These are phyloP conservation scores for Hibiscus syriacus DNA, from an alignment of 345 rosid genomes.

Conservation along the genomic window DNA sequence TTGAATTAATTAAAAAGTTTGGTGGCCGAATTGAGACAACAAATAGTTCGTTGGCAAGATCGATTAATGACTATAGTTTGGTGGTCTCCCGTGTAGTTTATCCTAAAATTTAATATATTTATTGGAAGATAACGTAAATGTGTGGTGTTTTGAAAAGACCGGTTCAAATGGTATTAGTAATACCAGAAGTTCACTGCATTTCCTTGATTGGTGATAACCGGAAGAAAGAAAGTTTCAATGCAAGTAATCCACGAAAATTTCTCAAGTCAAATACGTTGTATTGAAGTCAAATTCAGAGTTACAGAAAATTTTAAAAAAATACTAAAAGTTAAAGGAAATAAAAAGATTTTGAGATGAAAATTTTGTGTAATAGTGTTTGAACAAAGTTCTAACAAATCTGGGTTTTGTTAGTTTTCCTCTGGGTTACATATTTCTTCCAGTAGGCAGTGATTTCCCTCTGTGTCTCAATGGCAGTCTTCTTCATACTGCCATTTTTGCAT, in stretches of 20 bases:
- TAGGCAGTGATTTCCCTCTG: slow-evolving; percentile 56
- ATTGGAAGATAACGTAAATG: background rate
- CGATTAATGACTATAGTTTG: no score
- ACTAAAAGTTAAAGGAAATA: background rate
- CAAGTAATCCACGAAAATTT: background rate
- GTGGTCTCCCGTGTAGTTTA: no score
- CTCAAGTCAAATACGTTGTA: background rate
- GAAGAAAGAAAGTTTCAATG: background rate
- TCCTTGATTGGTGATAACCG: background rate
- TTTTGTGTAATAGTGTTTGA: background rate
- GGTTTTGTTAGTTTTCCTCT: slow-evolving; percentile 44
- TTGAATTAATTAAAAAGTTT: no score
- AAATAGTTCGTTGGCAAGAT: no score
- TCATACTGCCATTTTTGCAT: slow-evolving; percentile 20
- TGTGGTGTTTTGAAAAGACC: background rate
- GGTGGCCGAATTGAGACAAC: no score
- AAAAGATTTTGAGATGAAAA: background rate
- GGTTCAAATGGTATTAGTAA: background rate
- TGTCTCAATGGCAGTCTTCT: slow-evolving; percentile 61
- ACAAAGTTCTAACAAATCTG: slow-evolving; percentile 37
- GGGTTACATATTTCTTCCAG: slow-evolving; percentile 69
- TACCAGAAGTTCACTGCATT: background rate
- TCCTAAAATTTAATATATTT: no score
- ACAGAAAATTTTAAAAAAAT: background rate
- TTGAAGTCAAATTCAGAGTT: background rate